A percentile compares a stretch with the other conserved stretches of the same genome.
These are phyloP conservation scores for Chaetomium globosum DNA, from an alignment of 2,329 filamentous ascomycete genomes.

Conservation along the genomic window DNA sequence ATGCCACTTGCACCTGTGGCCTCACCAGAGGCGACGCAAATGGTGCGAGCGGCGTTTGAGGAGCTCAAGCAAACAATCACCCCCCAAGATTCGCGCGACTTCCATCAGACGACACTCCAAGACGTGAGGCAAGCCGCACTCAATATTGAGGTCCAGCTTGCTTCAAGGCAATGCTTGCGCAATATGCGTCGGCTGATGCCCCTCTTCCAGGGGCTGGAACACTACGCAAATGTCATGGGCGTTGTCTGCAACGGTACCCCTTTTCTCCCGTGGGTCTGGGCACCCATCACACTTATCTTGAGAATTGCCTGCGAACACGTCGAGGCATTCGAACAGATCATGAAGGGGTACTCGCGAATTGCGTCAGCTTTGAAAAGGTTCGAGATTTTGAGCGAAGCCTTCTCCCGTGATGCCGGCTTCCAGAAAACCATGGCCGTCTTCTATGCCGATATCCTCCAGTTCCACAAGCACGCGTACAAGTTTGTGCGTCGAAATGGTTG, in stretches of 20 bases:
- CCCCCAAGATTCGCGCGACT: conserved; percentile 7
- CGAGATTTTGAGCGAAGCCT: conserved; percentile 4
- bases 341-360: conserved; percentile 11
- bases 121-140: conserved; percentile 7
- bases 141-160: conserved; percentile 3
- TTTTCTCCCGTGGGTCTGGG: conserved; percentile 7
- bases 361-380: conserved; percentile 3
- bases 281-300: conserved; percentile 11
- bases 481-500: conserved; percentile 10
- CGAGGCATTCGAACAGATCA: conserved; percentile 9
- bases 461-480: conserved; percentile 13
- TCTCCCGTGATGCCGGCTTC: conserved; percentile 2
- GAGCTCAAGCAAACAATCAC: conserved; percentile 7
- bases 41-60: neutral
- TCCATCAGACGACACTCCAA: neutral
- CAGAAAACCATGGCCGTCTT: conserved; percentile 6
- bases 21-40: neutral
- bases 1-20: conserved; percentile 11
- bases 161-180: conserved; percentile 2
- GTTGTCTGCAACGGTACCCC: conserved; percentile 14
- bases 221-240: neutral
- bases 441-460: conserved; percentile 13
- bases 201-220: conserved; percentile 2
- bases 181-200: conserved; percentile 12
- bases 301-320: conserved; percentile 1